These are phyloP conservation scores for Diplotaxis tenuifolia DNA, from an alignment of 345 rosid genomes.

Conservation along the genomic window DNA sequence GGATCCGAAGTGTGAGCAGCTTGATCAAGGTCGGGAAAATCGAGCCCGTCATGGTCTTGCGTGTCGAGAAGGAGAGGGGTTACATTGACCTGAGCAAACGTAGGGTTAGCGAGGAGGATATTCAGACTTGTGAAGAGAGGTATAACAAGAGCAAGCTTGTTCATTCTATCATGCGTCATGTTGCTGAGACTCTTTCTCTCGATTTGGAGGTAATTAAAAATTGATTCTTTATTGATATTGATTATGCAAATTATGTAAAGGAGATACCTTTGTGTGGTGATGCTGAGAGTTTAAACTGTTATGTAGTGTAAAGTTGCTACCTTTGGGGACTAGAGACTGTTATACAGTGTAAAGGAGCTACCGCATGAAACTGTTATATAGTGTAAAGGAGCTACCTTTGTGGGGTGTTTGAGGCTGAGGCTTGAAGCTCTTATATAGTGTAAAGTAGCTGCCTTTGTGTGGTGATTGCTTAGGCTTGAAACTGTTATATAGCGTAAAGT, in stretches of 20 bases:
- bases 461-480: too few relatives aligned
- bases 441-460: not conserved
- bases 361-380: not conserved
- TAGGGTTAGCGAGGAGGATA: slow-evolving; percentile 93
- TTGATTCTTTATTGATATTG: not conserved
- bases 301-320: not conserved
- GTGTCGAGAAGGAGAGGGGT: slow-evolving; percentile 95
- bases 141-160: slow-evolving; percentile 99
- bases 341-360: too few relatives aligned
- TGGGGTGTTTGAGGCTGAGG: not conserved
- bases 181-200: slow-evolving; percentile 77
- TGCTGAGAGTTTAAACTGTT: not conserved
- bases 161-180: slow-evolving; percentile 97
- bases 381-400: not conserved
- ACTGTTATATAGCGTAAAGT: not conserved
- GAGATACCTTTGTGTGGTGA: not conserved
- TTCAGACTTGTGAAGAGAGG: slow-evolving; percentile 91
- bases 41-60: slow-evolving; percentile 98
- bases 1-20: slow-evolving; percentile 94
- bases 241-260: not conserved
- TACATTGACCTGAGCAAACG: slow-evolving; percentile 96
- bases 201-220: slow-evolving; percentile 72
- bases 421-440: not conserved
- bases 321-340: not conserved
- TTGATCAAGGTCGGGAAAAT: slow-evolving; percentile 90